Conservation (phyloP, 805 yeast genomes). For the Lachancea meyersii region DNA sequence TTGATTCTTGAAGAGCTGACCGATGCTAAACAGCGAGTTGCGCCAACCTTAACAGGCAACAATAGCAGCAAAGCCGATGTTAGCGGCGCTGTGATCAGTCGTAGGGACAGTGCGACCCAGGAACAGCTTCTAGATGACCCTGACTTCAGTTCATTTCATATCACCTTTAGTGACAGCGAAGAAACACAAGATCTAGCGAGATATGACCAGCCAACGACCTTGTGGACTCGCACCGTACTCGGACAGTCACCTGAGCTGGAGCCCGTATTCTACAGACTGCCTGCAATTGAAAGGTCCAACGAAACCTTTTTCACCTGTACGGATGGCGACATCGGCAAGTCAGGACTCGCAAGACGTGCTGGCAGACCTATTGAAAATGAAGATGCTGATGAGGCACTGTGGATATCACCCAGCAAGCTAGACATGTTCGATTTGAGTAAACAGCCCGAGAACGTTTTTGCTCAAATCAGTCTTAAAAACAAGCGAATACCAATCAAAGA, state of each 20-base stretch:
- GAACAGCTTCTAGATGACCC: slow-evolving; percentile 18
- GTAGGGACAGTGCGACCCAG: no score
- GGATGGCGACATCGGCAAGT: background rate
- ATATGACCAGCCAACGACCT: background rate
- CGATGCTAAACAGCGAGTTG: no score
- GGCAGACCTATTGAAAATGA: background rate
- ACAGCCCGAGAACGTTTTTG: slow-evolving; percentile 5
- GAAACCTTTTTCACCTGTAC: slow-evolving; percentile 10
- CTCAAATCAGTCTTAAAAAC: background rate
- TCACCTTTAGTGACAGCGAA: slow-evolving; percentile 25
- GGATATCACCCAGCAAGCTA: slow-evolving; percentile 33
- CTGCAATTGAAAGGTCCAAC: slow-evolving; percentile 6
- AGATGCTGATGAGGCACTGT: slow-evolving; percentile 27
- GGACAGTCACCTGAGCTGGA: slow-evolving; percentile 3
- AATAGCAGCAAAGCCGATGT: no score
- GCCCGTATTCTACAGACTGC: slow-evolving; percentile 15
- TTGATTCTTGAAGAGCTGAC: no score
- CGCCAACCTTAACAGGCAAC: no score
- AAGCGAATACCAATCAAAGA: background rate
- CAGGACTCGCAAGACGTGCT: background rate
- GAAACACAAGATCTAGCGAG: slow-evolving; percentile 7
- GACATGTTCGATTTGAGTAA: slow-evolving; percentile 20
- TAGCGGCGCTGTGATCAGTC: no score
- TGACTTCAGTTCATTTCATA: slow-evolving; percentile 30
- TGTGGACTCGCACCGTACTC: slow-evolving; percentile 7